These are phyloP conservation scores for Xylaria acuta DNA, from an alignment of 495 filamentous ascomycete genomes.

Conservation along the genomic window DNA sequence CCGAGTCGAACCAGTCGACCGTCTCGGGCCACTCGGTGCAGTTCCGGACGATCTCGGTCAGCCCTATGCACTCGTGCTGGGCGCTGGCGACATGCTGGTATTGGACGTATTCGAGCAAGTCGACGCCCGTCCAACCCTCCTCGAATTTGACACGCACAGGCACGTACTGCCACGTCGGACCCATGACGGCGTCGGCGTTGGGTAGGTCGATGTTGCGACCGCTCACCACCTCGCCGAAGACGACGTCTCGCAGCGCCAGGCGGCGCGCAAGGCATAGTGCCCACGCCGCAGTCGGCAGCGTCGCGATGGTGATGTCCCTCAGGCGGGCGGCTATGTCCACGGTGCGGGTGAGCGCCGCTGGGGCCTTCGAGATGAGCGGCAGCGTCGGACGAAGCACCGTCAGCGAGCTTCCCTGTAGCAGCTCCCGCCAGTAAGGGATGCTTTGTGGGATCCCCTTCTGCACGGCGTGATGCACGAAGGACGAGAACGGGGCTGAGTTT, in stretches of 20 bases:
- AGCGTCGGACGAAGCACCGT: slow-evolving; percentile 48
- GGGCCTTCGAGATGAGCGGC: slow-evolving; percentile 38
- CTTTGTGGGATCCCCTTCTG: slow-evolving; percentile 39
- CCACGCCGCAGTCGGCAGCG: slow-evolving; percentile 67
- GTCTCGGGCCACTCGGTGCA: slow-evolving; percentile 35
- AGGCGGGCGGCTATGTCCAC: slow-evolving; percentile 50
- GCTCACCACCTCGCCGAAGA: slow-evolving; percentile 66
- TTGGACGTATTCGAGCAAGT: slow-evolving; percentile 45
- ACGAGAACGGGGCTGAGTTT: slow-evolving; percentile 63
- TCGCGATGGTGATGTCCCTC: slow-evolving; percentile 62
- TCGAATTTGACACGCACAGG: slow-evolving; percentile 46
- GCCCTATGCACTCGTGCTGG: slow-evolving; percentile 45
- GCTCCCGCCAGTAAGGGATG: slow-evolving; percentile 63
- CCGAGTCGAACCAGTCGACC: slow-evolving; percentile 48
- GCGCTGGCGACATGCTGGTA: slow-evolving; percentile 46
- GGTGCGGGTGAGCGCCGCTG: slow-evolving; percentile 48
- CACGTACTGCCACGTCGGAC: slow-evolving; percentile 53
- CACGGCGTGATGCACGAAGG: slow-evolving; percentile 60
- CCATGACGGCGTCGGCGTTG: slow-evolving; percentile 52
- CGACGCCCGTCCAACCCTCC: slow-evolving; percentile 33
- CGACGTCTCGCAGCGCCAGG: slow-evolving; percentile 55
- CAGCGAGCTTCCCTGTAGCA: slow-evolving; percentile 59
- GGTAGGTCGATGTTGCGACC: slow-evolving; percentile 62
- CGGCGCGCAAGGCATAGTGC: slow-evolving; percentile 62
- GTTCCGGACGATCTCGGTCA: slow-evolving; percentile 41